Evolutionary conservation across 495 filamentous ascomycete species (phyloP), one percentile per base, ranked within the genome.

Genomic region (Cercophora scortea): DNA sequence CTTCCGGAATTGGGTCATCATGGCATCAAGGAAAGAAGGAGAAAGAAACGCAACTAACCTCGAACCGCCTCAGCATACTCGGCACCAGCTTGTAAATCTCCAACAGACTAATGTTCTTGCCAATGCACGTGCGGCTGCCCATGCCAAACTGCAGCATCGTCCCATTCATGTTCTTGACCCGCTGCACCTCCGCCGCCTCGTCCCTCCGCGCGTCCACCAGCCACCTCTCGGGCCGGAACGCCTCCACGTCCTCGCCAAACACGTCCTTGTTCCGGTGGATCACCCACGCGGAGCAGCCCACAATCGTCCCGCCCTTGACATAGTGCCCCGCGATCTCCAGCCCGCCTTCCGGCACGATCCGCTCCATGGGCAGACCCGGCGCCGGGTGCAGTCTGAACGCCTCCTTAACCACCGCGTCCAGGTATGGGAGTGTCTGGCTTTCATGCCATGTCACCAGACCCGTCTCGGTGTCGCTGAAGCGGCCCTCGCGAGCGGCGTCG

Each of bases 41-140:
- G 8, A 25, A 32, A 1, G 35, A 16, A 35, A 34, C 16, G 12
- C 45, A 40, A 66, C 73, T 56, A 57, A 77, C 76, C 62, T 88
- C 82, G 66, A 89, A 92, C 51, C 79, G 69, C 52, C 84, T 73
- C 57, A 90, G 72, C 59, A 90, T 72, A 50, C 77, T 86, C 40
- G 88, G 86, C 48, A 90, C 81, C 50, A 91, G 60, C 72, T 91
- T 90, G 56, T 88, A 87, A 48, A 90, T 84, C 75, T 91, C 87
- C 65, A 90, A 55, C 67, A 86, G 62, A 49, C 79, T 81, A 51
- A 90, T 83, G 57, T 90, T 90, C 70, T 81, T 84, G 45, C 82
- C 81, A 58, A 85, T 82, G 53, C 82, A 85, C n/a, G 78, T 83
- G 56, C 81, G 64, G 15, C 74, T 66, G 0, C 82, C 82, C 68